These are phyloP conservation scores for Cordyceps tenuipes DNA, from an alignment of 2,329 filamentous ascomycete genomes.

Conservation along the genomic window DNA sequence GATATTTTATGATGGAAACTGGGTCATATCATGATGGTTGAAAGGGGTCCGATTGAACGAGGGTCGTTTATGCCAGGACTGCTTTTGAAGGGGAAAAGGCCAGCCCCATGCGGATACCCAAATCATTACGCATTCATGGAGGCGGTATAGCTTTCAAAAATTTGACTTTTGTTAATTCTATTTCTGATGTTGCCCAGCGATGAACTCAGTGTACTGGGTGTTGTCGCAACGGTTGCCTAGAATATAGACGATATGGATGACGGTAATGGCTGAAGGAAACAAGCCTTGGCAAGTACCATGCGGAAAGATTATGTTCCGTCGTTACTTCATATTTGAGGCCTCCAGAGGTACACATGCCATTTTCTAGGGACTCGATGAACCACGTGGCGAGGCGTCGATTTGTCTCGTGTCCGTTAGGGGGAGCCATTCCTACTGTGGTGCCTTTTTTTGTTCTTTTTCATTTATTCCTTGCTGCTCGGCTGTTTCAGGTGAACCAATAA, in stretches of 20 bases:
- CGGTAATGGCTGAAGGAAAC: not conserved
- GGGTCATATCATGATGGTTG: slow-evolving; percentile 2
- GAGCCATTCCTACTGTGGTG: not conserved
- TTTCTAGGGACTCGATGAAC: not conserved
- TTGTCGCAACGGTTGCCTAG: too few relatives aligned
- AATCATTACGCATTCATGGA: slow-evolving; percentile 11
- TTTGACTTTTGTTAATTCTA: not conserved
- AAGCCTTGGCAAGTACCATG: not conserved
- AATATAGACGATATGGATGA: too few relatives aligned
- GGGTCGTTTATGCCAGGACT: slow-evolving; percentile 7
- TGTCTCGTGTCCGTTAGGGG: not conserved
- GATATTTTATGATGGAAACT: not conserved
- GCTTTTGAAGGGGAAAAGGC: slow-evolving; percentile 8
- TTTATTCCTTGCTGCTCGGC: not conserved
- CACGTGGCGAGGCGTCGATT: not conserved
- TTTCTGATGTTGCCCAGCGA: not conserved
- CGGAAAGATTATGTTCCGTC: not conserved
- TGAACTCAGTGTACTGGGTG: not conserved
- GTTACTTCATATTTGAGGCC: not conserved
- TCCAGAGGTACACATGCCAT: not conserved
- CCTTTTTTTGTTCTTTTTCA: not conserved
- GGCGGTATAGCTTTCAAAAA: slow-evolving; percentile 4
- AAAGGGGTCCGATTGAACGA: not conserved
- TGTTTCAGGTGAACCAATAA: not conserved
- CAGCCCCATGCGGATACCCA: slow-evolving; percentile 11